Evolutionary conservation across 352 stramenopile species (phyloP).

Genomic region (Globisporangium barbulae): DNA sequence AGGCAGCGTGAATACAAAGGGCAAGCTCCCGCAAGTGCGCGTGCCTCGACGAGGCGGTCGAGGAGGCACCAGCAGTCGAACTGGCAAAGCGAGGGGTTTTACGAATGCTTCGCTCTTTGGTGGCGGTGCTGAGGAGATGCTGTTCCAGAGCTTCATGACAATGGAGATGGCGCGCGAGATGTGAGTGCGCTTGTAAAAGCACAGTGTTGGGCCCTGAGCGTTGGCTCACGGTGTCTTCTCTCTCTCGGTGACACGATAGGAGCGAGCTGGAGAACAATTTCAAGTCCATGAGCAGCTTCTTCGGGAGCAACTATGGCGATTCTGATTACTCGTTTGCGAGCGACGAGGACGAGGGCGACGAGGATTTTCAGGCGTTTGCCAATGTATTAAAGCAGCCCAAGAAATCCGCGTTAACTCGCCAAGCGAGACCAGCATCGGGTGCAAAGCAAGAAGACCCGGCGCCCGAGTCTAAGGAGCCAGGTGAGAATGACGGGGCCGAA

Average conservation of each 20-base stretch:
- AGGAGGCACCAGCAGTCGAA: not conserved
- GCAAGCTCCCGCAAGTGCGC: conserved; percentile 13
- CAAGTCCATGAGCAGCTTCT: conserved; percentile 43
- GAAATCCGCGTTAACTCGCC: not conserved
- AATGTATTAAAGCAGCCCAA: not conserved
- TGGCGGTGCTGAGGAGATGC: conserved; percentile 13
- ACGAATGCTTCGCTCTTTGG: conserved; percentile 7
- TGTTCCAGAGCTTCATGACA: conserved; percentile 19
- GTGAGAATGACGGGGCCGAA: not conserved
- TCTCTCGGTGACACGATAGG: conserved; percentile 8
- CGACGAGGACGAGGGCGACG: conserved; percentile 4
- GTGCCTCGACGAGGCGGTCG: conserved; percentile 8
- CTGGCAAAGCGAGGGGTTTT: conserved; percentile 1
- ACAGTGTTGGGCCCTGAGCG: not conserved
- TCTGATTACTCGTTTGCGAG: conserved; percentile 20
- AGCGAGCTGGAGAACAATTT: conserved; percentile 44
- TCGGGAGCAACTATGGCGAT: conserved; percentile 23
- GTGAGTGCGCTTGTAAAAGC: conserved; percentile 4
- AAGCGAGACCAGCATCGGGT: not conserved
- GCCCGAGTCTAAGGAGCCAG: not conserved
- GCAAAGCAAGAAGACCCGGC: not conserved
- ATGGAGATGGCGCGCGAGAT: conserved; percentile 21
- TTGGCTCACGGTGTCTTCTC: not conserved
- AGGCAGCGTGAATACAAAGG: not conserved
- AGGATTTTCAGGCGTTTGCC: not conserved